phyloP scores from a whole-genome alignment of 164 flowering plant genomes.

The Taxillus chinensis region DNA sequence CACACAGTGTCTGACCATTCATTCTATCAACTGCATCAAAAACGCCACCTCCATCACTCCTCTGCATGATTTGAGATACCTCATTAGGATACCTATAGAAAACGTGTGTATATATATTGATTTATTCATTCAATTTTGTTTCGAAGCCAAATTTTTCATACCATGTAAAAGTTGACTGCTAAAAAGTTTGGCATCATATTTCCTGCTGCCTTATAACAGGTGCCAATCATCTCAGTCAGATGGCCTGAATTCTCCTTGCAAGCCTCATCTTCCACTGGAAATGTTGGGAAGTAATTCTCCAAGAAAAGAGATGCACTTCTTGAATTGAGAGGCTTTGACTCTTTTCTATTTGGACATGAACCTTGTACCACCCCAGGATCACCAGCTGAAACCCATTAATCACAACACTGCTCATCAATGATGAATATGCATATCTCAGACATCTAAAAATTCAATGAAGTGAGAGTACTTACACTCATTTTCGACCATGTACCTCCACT shows the following conservation, averaged over 20 bases:
- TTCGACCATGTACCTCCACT: slow-evolving; percentile 91
- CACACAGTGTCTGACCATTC: slow-evolving; percentile 85
- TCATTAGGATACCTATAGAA: slow-evolving; percentile 12
- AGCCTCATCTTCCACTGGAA: slow-evolving; percentile 58
- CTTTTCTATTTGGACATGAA: slow-evolving; percentile 77
- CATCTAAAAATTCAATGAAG: not conserved
- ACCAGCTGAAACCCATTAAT: slow-evolving; percentile 62
- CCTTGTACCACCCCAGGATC: slow-evolving; percentile 79
- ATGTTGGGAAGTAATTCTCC: slow-evolving; percentile 80
- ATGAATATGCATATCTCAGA: not conserved
- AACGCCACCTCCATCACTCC: slow-evolving; percentile 93
- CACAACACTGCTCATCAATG: not conserved
- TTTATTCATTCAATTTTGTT: not conserved
- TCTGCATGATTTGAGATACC: slow-evolving; percentile 40
- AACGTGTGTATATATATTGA: not conserved
- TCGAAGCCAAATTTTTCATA: slow-evolving; percentile 17
- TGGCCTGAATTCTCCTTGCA: slow-evolving; percentile 88
- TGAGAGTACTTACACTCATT: slow-evolving; percentile 60
- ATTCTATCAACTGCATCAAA: slow-evolving; percentile 75
- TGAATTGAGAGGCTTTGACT: slow-evolving; percentile 67
- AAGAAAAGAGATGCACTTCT: slow-evolving; percentile 65
- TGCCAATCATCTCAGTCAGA: slow-evolving; percentile 56
- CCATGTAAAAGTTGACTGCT: slow-evolving; percentile 97
- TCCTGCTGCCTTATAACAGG: slow-evolving; percentile 82
- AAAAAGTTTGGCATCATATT: slow-evolving; percentile 80